Conservation (phyloP, 768 basidiomycete genomes). For the Sarcomyxa edulis region DNA sequence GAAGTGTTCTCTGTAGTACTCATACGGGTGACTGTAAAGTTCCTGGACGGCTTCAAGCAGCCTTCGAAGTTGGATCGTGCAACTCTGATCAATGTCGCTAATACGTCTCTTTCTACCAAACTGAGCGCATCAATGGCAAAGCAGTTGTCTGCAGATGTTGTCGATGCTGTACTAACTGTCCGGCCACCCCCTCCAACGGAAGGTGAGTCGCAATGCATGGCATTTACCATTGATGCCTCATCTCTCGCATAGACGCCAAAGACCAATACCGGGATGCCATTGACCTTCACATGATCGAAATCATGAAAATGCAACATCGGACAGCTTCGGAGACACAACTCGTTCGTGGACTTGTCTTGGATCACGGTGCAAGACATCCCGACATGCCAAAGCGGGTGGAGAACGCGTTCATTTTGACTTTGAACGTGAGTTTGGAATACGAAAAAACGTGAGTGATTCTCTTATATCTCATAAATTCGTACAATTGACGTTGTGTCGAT, state of each 20-base stretch:
- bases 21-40: conserved; percentile 41
- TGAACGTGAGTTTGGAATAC: conserved; percentile 98
- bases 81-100: conserved; percentile 87
- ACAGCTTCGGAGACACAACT: conserved; percentile 97
- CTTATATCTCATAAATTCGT: conserved; percentile 8
- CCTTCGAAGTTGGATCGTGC: conserved; percentile 76
- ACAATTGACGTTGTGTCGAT: conserved; percentile 14
- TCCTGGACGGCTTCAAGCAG: conserved; percentile 88
- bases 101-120: conserved; percentile 96
- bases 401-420: conserved; percentile 90
- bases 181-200: conserved; percentile 58
- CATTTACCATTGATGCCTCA: neutral
- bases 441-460: conserved; percentile 89
- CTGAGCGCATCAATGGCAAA: conserved; percentile 77
- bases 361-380: conserved; percentile 96
- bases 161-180: conserved; percentile 92
- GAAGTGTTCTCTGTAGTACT: conserved; percentile 1
- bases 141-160: conserved; percentile 85
- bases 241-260: conserved; percentile 35
- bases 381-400: conserved; percentile 99
- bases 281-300: conserved; percentile 98
- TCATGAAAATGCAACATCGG: conserved; percentile 99
- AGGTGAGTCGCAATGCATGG: conserved; percentile 32
- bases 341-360: conserved; percentile 90
- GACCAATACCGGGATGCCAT: conserved; percentile 84